Conservation (phyloP, 441 rosid genomes). For the Manihot esculenta region DNA sequence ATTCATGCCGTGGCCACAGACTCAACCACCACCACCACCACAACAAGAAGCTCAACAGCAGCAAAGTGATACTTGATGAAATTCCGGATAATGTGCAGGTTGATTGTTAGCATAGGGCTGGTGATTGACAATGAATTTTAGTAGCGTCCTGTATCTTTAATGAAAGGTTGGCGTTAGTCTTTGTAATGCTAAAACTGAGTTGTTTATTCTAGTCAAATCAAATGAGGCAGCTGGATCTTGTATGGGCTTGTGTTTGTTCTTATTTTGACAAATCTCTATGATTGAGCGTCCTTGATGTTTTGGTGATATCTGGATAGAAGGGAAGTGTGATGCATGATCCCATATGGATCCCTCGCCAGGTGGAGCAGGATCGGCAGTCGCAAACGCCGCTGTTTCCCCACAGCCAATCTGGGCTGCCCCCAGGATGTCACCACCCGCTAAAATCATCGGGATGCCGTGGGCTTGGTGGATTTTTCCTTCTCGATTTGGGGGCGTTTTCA, state of each 20-base stretch:
- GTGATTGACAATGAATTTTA: constrained; percentile 3
- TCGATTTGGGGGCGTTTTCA: constrained; percentile 27
- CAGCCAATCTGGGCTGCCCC: constrained; percentile 93
- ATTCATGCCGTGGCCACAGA: constrained; percentile 63
- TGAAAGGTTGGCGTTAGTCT: constrained; percentile 17
- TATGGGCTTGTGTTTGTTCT: constrained; percentile 21
- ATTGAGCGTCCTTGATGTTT: background rate
- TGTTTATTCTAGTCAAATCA: constrained; percentile 12
- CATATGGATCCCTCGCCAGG: constrained; percentile 76
- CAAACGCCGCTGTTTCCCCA: constrained; percentile 95
- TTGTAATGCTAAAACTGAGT: constrained; percentile 18
- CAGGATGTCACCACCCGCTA: constrained; percentile 70
- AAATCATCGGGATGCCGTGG: constrained; percentile 78
- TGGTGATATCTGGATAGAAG: background rate
- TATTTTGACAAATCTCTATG: constrained; percentile 3
- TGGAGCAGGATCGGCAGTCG: constrained; percentile 78
- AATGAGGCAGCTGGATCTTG: constrained; percentile 12
- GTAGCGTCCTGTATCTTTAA: constrained; percentile 10
- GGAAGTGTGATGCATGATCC: constrained; percentile 38
- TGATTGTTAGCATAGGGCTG: background rate
- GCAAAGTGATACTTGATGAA: constrained; percentile 33
- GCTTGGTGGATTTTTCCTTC: constrained; percentile 55
- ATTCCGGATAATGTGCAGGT: background rate
- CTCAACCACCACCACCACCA: constrained; percentile 49
- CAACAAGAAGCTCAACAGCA: constrained; percentile 50